A percentile compares a stretch with the other conserved stretches of the same genome.
Evolutionary conservation across 306 rosid genomes (phyloP).

Genomic region (Nissolia schottii): DNA sequence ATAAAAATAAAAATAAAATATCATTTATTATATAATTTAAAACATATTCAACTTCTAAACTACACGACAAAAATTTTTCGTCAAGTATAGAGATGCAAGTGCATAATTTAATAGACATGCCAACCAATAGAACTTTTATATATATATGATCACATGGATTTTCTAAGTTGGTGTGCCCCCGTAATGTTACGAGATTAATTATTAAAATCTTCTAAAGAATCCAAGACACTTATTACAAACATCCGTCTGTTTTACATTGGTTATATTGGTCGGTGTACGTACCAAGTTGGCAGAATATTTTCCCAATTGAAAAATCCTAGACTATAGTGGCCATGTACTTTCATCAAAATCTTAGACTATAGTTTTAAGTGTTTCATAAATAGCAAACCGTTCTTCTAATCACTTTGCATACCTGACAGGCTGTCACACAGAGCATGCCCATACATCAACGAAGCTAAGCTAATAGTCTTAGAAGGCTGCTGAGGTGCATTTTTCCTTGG

Average conservation of each 20-base stretch:
- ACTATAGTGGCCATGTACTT: slow-evolving; percentile 49
- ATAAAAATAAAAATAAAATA: no score
- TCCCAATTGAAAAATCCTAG: slow-evolving; percentile 25
- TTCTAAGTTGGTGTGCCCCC: slow-evolving; percentile 38
- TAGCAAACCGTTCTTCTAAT: background rate
- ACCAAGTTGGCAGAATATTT: slow-evolving; percentile 25
- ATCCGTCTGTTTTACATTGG: slow-evolving; percentile 66
- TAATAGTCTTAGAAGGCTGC: background rate
- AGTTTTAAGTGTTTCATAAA: background rate
- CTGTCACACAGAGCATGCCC: background rate
- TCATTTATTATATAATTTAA: no score
- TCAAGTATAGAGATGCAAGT: slow-evolving; percentile 18
- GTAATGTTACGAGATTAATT: slow-evolving; percentile 24
- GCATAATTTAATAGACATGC: slow-evolving; percentile 27
- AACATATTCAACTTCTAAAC: no score
- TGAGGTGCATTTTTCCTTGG: background rate
- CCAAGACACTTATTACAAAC: slow-evolving; percentile 34
- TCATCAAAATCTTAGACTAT: slow-evolving; percentile 28
- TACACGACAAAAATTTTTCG: no score
- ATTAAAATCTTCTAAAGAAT: slow-evolving; percentile 25
- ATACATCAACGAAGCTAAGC: background rate
- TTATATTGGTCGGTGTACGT: slow-evolving; percentile 65
- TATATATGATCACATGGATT: slow-evolving; percentile 50
- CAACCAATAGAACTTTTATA: slow-evolving; percentile 37
- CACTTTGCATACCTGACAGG: background rate